Percentiles rank a stretch among this genome's conserved stretches.
phyloP scores from a whole-genome alignment of 1,139 yeast genomes.

The Saccharomycopsis hybrid region DNA sequence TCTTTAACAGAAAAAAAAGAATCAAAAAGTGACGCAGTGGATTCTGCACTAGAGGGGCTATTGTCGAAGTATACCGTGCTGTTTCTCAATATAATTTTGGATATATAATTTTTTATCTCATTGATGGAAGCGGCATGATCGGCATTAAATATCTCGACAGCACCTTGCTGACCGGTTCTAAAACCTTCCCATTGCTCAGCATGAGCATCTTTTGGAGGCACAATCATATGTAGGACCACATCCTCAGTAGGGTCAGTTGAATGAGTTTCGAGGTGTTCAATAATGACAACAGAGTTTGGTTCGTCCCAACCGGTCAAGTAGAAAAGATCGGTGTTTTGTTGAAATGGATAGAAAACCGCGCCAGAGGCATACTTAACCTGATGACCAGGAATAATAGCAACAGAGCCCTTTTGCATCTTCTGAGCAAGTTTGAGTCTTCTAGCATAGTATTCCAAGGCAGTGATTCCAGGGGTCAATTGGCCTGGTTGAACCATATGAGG shows the following conservation, averaged over 20 bases:
- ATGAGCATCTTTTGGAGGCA: constrained; percentile 72
- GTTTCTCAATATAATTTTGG: constrained; percentile 40
- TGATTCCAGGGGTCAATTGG: constrained; percentile 81
- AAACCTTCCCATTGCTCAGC: constrained; percentile 95
- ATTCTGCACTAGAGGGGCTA: constrained; percentile 23
- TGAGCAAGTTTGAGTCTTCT: constrained; percentile 57
- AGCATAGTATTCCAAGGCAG: constrained; percentile 72
- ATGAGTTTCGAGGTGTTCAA: constrained; percentile 46
- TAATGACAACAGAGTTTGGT: constrained; percentile 72
- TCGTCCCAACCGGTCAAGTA: constrained; percentile 92
- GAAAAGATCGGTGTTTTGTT: constrained; percentile 82
- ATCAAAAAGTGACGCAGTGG: constrained; percentile 23
- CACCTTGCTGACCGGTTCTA: constrained; percentile 82
- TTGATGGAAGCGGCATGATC: constrained; percentile 58
- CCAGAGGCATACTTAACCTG: constrained; percentile 76
- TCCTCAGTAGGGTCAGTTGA: constrained; percentile 44
- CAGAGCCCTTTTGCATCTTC: constrained; percentile 53
- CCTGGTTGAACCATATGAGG: constrained; percentile 71
- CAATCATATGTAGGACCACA: constrained; percentile 66
- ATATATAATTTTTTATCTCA: constrained; percentile 37
- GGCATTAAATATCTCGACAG: constrained; percentile 77
- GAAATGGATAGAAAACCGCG: constrained; percentile 84
- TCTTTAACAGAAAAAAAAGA: constrained; percentile 25
- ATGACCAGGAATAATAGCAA: constrained; percentile 72
- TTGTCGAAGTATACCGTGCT: constrained; percentile 46